Evolutionary conservation across 2,329 filamentous ascomycete genomes (phyloP).

Genomic region (Trichoderma sp.): DNA sequence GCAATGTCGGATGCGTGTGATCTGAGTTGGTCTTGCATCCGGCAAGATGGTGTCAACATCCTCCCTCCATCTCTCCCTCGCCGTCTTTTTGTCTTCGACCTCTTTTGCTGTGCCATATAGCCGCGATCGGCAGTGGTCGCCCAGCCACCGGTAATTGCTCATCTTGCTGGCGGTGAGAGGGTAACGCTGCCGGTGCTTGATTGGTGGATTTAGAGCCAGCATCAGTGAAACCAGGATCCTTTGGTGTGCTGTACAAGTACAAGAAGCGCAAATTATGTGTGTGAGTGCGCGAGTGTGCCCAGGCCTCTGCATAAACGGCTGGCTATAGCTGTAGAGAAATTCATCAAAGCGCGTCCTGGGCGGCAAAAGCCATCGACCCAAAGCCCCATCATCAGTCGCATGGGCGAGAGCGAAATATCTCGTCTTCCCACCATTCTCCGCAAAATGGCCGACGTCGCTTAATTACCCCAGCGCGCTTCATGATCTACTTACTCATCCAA

Average conservation of each 20-base stretch:
- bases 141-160: background rate
- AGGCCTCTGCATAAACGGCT: background rate
- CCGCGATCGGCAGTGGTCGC: background rate
- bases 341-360: background rate
- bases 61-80: background rate
- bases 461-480: slow-evolving; percentile 1
- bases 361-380: too few species aligned
- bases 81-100: background rate
- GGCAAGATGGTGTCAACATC: background rate
- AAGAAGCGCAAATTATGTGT: background rate
- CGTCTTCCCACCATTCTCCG: background rate
- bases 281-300: background rate
- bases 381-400: too few species aligned
- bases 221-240: background rate
- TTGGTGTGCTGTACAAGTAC: background rate
- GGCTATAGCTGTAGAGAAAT: background rate
- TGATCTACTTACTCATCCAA: background rate
- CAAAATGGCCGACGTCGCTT: slow-evolving; percentile 22
- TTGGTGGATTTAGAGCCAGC: background rate
- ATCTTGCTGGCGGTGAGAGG: background rate
- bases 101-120: background rate
- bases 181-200: background rate
- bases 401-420: background rate
- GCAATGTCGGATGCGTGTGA: slow-evolving; percentile 7
- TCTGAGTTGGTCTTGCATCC: background rate